Conservation (phyloP, 2,329 filamentous ascomycete genomes). For the Epichloe aotearoae region DNA sequence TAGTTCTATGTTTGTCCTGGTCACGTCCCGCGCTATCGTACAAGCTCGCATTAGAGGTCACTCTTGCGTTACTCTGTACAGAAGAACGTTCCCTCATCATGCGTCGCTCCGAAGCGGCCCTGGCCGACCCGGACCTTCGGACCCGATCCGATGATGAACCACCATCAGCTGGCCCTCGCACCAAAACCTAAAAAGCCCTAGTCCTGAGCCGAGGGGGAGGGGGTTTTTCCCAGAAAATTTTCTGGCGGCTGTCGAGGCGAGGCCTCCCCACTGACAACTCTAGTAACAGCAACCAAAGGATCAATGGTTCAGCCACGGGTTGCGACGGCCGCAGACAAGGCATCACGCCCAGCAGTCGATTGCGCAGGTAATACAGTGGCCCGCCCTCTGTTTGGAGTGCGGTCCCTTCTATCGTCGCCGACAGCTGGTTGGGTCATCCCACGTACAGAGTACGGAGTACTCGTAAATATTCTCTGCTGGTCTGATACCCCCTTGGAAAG, state of each 20-base stretch:
- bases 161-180: not conserved
- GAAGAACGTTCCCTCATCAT: not conserved
- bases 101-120: not conserved
- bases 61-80: not conserved
- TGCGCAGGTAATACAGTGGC: not conserved
- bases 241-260: not conserved
- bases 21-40: not conserved
- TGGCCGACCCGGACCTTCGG: not conserved
- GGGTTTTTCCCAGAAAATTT: too few relatives aligned
- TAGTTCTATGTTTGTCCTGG: not conserved
- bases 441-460: too few relatives aligned
- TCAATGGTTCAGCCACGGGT: not conserved
- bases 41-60: not conserved
- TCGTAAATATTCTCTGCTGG: too few relatives aligned
- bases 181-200: not conserved
- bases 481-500: not conserved
- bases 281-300: not conserved
- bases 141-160: not conserved
- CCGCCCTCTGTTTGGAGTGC: too few relatives aligned
- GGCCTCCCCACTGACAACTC: not conserved
- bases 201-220: not conserved
- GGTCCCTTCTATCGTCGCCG: too few relatives aligned
- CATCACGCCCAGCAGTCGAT: not conserved
- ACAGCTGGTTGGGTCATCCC: too few relatives aligned
- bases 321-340: constrained; percentile 8